Evolutionary conservation across 2,329 filamentous ascomycete species (phyloP), one percentile per base, ranked within the genome.

Genomic region (Sclerotiophoma versabilis): DNA sequence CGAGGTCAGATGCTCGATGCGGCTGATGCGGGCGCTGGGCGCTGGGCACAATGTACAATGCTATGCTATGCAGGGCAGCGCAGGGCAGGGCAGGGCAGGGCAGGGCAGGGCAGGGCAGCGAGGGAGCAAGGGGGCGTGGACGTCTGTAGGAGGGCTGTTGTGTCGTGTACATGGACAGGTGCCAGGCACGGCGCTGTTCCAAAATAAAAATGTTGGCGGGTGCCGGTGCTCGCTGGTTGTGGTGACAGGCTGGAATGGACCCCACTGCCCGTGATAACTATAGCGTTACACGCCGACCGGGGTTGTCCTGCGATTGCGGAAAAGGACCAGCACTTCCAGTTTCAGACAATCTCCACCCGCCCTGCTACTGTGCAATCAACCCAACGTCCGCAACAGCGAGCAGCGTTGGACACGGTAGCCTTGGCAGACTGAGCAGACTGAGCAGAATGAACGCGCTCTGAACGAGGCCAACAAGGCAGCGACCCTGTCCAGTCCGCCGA

Each of bases 241-340:
- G 64, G 64, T 59, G 58, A 64, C 59, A 64, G 60, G 56, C 53
- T 63, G 65, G 64, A 66, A 64, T 68, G 65, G 63, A 62, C 58
- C 54, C 60, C 63, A 62, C 60, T 52, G 37, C 32, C 32, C 29
- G 46, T 46, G 37, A 27, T 43, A 49, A 9, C 38, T 49, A 43
- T 34, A 19, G 49, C 49, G 49, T 48, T 48, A 39, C 33, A 46
- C 54, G 46, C 55, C 47, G 63, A 43, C 63, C 57, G 62, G 58
- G 58, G 54, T 60, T 62, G 64, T 59, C 59, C 49, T 60, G 44
- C 38, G 51, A 36, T 20, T 27, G 49, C 43, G 45, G 42, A 39
- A 42, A 22, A 34, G 23, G 46, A 29, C n/a, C n/a, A n/a, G n/a
- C n/a, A n/a, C 22, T 46, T 25, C 44, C 51, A 37, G 44, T 54